A percentile compares a stretch with the other conserved stretches of the same genome.
Evolutionary conservation across 768 basidiomycete species (phyloP).

Genomic region (Termitomyces sp.): DNA sequence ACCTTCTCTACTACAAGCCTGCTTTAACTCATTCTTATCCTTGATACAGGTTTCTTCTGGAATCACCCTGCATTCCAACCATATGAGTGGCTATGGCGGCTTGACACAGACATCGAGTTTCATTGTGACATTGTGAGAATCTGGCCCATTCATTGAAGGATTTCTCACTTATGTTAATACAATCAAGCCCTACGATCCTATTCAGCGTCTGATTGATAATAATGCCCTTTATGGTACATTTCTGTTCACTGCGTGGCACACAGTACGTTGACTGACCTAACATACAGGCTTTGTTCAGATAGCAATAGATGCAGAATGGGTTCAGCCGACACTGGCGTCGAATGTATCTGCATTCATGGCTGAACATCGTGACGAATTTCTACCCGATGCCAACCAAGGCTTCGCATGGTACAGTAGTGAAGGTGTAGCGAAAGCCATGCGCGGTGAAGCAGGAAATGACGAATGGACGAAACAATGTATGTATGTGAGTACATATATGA

Average conservation of each 20-base stretch:
- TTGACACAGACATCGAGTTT: slow-evolving; percentile 30
- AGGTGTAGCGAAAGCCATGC: slow-evolving; percentile 22
- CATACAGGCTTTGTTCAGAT: slow-evolving; percentile 26
- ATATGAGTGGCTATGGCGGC: slow-evolving; percentile 29
- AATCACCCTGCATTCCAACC: slow-evolving; percentile 22
- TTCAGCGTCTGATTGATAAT: slow-evolving; percentile 21
- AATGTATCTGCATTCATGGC: slow-evolving; percentile 26
- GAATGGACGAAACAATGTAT: slow-evolving; percentile 26
- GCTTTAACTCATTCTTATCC: not conserved
- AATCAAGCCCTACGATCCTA: slow-evolving; percentile 26
- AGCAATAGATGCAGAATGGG: slow-evolving; percentile 23
- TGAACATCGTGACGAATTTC: slow-evolving; percentile 10
- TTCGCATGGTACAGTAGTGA: slow-evolving; percentile 23
- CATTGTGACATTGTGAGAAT: slow-evolving; percentile 28
- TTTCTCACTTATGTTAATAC: not conserved
- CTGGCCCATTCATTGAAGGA: not conserved
- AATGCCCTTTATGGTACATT: slow-evolving; percentile 24
- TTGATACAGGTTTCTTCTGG: slow-evolving; percentile 26
- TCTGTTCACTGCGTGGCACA: not conserved
- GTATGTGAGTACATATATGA: slow-evolving; percentile 24
- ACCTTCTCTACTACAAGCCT: not conserved
- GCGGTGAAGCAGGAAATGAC: slow-evolving; percentile 21
- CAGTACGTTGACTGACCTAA: not conserved
- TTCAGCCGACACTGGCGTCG: slow-evolving; percentile 25
- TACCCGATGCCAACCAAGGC: slow-evolving; percentile 22